Evolutionary conservation across 2,329 filamentous ascomycete genomes (phyloP), one percentile per base, ranked within the genome.

Genomic region (Diaporthe destruens): DNA sequence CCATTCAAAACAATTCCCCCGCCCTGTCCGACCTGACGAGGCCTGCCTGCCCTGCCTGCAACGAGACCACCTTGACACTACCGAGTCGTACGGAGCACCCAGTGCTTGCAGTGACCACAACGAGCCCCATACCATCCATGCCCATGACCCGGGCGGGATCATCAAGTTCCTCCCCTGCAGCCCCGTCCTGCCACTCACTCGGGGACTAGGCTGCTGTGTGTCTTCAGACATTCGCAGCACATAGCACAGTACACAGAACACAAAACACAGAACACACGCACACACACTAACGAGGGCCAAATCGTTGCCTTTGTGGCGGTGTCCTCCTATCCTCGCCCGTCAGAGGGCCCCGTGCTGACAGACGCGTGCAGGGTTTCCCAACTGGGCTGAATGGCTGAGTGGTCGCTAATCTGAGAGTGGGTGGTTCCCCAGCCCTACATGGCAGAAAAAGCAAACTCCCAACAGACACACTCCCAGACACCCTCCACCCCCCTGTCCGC

Each of bases 401-500:
- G 67, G 55, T 70, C 67, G 67, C 67, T 70, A 70, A 70, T 70
- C 67, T 70, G 67, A 18, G 54, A 51, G 67, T 39, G 61, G 47
- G 61, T 66, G 61, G 39, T 66, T 53, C 61, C 61, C 61, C 67
- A 70, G 67, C 67, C 67, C 67, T 70, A 70, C 55, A 51, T 59
- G 55, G 44, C 55, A 59, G 67, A 32, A 70, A 70, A 70, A 70
- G 55, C 55, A 61, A 70, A 61, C 29, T 47, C 20, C 67, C 67
- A 70, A 70, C 67, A 70, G 67, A 42, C 67, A 70, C 55, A 42
- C 29, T 29, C 29, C 29, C 29, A 29, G 29, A 29, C 67, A 42
- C 44, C 8, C 34, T 32, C 53, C n/a, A 42, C 47, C 61, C 59
- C 44, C 44, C 61, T 53, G 61, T 66, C 61, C 32, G 54, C 67